phyloP scores from a whole-genome alignment of 139 green algal species.

The Asterochloris erici region DNA sequence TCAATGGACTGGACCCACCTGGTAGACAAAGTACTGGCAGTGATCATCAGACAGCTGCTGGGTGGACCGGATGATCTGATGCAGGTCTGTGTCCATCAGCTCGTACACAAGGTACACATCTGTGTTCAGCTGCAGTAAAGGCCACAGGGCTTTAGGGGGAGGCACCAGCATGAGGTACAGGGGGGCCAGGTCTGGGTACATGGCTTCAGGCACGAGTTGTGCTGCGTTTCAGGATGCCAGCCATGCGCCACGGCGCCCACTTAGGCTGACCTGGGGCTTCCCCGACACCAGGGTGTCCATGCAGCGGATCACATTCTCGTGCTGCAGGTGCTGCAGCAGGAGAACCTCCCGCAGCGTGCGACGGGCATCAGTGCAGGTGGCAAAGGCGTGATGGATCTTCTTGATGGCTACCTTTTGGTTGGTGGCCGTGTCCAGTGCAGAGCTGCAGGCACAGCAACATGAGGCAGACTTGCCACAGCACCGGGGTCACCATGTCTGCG shows the following conservation, averaged over 20 bases:
- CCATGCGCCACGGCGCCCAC: too few species aligned
- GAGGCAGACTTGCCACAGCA: too few species aligned
- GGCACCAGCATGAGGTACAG: too few species aligned
- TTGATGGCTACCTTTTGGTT: conserved; percentile 91
- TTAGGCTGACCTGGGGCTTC: too few species aligned
- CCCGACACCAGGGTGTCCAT: conserved; percentile 52
- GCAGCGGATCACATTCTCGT: conserved; percentile 84
- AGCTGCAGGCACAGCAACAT: conserved; percentile 19
- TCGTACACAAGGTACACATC: conserved; percentile 99
- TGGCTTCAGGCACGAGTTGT: too few species aligned
- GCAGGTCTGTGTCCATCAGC: conserved; percentile 99
- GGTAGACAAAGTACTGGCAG: conserved; percentile 97
- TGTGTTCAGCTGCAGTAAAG: conserved; percentile 49
- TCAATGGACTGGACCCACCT: conserved; percentile 50
- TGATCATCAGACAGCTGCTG: conserved; percentile 94
- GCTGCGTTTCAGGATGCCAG: too few species aligned
- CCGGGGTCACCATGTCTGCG: too few species aligned
- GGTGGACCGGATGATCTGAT: conserved; percentile 95
- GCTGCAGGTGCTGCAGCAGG: conserved; percentile 78
- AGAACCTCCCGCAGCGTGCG: conserved; percentile 92
- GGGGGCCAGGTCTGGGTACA: too few species aligned
- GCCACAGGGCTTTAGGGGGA: too few species aligned
- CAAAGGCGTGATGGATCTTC: conserved; percentile 94
- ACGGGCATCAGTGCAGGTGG: conserved; percentile 88
- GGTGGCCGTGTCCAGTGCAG: conserved; percentile 67